A percentile compares a stretch with the other conserved stretches of the same genome.
These are phyloP conservation scores for Krasilnikovozyma curviuscula DNA, from an alignment of 768 basidiomycete genomes.

Conservation along the genomic window DNA sequence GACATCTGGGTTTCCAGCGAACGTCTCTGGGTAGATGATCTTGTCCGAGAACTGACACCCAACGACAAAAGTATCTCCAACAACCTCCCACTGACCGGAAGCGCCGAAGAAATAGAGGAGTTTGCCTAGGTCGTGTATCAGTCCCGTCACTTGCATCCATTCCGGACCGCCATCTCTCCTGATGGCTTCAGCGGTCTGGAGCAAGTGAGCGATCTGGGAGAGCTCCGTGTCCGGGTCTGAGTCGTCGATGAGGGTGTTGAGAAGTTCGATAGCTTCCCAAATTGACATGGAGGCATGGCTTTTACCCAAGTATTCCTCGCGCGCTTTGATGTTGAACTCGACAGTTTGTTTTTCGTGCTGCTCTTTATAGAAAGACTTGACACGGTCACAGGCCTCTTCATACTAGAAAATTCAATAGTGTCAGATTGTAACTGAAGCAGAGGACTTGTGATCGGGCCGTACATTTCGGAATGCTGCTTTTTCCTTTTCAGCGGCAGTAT, in stretches of 20 bases:
- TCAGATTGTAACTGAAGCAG: no score
- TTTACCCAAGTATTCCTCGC: conserved; percentile 49
- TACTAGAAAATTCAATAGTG: no score
- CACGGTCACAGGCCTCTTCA: not conserved
- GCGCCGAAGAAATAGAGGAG: conserved; percentile 55
- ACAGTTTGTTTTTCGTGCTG: conserved; percentile 53
- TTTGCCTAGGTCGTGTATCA: conserved; percentile 73
- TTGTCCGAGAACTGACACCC: conserved; percentile 62
- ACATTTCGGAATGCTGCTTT: no score
- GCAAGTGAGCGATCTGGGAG: conserved; percentile 69
- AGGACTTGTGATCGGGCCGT: no score
- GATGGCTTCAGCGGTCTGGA: conserved; percentile 83
- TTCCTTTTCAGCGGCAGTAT: no score
- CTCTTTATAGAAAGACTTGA: conserved; percentile 9
- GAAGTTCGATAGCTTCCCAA: conserved; percentile 30
- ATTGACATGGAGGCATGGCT: conserved; percentile 48
- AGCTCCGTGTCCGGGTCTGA: conserved; percentile 51
- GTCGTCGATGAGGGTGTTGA: conserved; percentile 72
- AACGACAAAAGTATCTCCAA: conserved; percentile 60
- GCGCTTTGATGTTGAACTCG: conserved; percentile 58
- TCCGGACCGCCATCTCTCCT: conserved; percentile 68
- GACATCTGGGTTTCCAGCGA: conserved; percentile 50
- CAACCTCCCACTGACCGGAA: conserved; percentile 77
- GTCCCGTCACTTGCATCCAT: conserved; percentile 42
- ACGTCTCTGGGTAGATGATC: conserved; percentile 62